Base-by-base conservation (phyloP, 176 grass and related monocot genomes). In the Secale cereale region DNA sequence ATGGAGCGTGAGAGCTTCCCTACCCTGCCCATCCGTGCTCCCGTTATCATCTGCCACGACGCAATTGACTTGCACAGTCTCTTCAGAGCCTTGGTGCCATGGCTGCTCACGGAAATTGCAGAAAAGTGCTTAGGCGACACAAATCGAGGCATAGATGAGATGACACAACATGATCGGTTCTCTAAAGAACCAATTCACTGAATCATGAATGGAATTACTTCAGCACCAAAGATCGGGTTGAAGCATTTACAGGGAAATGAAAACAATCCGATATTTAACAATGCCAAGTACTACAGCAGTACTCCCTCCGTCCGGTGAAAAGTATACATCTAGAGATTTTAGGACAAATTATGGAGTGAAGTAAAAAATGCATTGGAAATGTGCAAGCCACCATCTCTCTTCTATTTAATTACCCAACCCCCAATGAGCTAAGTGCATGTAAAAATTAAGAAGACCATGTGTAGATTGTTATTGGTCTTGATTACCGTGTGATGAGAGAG, bases 31-130 rank as follows among this genome's bases (percentile, higher is more conserved):
- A 79, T 83, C 40, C 39, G 22, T 50, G 65, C 30, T 78, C 20
- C 81, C 86, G 37, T 78, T 64, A 23, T 73, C n/a, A 88, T 78
- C 75, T 15, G 81, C 81, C 75, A 50, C 16, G 30, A 10, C 16
- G 37, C 8, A 71, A 31, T 22, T 50, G 65, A 88, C 35, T 9
- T 76, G 23, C 56, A 77, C 17, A 17, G 23, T 43, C 86, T 84
- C 76, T 19, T 9, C 10, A 73, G 80, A 84, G 23, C 65, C 86
- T 84, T 22, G 54, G 15, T 20, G 30, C n/a, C n/a, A 64, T 73
- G 10, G 40, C 81, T 88, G 81, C 66, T 17, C 37, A 87, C 59
- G 40, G 31, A 70, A 62, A 69, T 60, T 71, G 62, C 46, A 72
- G 76, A 77, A 77, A 15, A 20, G 70, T 78, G 71, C 71, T 80